phyloP scores from a whole-genome alignment of 495 filamentous ascomycete genomes.

The Patellaria atrata region DNA sequence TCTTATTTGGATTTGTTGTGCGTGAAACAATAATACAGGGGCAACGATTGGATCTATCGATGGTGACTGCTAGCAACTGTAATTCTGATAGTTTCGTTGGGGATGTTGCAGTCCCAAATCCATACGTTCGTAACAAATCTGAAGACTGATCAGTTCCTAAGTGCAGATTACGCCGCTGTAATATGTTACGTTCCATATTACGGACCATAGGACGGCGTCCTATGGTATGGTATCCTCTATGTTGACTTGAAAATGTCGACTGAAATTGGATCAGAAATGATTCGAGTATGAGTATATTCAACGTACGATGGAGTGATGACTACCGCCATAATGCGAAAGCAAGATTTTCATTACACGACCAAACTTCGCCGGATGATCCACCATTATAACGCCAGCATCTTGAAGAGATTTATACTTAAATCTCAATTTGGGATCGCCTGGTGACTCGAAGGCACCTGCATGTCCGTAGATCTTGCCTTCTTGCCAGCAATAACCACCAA shows the following conservation, averaged over 20 bases:
- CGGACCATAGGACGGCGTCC: constrained; percentile 1
- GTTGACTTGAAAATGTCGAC: no score
- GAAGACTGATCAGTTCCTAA: constrained; percentile 43
- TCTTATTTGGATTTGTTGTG: constrained; percentile 26
- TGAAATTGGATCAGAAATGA: no score
- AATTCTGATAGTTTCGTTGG: constrained; percentile 28
- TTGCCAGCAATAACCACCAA: constrained; percentile 55
- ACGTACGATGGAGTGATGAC: constrained; percentile 21
- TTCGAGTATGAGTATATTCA: no score
- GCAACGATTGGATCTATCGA: constrained; percentile 47
- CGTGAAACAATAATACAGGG: constrained; percentile 57
- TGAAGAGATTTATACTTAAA: constrained; percentile 56
- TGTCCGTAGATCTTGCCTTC: constrained; percentile 74
- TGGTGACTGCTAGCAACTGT: constrained; percentile 42
- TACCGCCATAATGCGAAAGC: constrained; percentile 27
- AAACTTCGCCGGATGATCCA: constrained; percentile 70
- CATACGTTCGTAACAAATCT: constrained; percentile 41
- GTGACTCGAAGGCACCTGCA: constrained; percentile 61
- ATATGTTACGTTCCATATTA: no score
- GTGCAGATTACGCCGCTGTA: constrained; percentile 46
- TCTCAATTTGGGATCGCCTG: constrained; percentile 49
- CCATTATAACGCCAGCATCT: constrained; percentile 56
- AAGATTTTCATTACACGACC: constrained; percentile 54
- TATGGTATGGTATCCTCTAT: constrained; percentile 21
- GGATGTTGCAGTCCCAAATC: constrained; percentile 33